Conservation (phyloP, 345 rosid genomes). For the Lepidium sativum region DNA sequence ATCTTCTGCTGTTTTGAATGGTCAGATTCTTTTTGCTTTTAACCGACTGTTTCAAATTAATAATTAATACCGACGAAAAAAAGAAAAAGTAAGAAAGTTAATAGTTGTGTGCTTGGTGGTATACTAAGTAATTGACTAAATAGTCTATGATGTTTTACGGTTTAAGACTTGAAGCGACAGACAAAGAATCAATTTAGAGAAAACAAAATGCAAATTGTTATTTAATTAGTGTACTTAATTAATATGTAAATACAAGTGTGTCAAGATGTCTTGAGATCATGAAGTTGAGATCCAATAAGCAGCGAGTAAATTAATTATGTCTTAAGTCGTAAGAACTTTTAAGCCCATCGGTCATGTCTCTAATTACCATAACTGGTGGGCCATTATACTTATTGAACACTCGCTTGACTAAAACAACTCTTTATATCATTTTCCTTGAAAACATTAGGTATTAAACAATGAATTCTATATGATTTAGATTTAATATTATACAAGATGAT, state of each 20-base stretch:
- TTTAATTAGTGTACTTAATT: not conserved
- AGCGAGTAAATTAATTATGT: conserved; percentile 5
- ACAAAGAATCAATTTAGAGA: not conserved
- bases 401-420: conserved; percentile 4
- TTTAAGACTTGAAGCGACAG: not conserved
- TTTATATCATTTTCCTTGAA: conserved; percentile 9
- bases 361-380: conserved; percentile 18
- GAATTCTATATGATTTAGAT: no score
- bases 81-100: not conserved
- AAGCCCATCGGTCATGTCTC: conserved; percentile 31
- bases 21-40: no score
- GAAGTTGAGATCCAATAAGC: conserved; percentile 25
- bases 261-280: conserved; percentile 16
- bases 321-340: conserved; percentile 25
- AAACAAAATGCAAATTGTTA: conserved; percentile 5
- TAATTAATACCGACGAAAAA: no score
- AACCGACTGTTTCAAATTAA: no score
- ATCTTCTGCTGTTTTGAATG: no score
- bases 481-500: no score
- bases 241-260: not conserved
- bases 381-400: conserved; percentile 13
- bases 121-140: not conserved
- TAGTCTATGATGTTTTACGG: not conserved
- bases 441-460: no score
- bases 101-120: not conserved